Evolutionary conservation across 441 rosid genomes (phyloP), one percentile per base, ranked within the genome.

Genomic region (Adansonia grandidieri): DNA sequence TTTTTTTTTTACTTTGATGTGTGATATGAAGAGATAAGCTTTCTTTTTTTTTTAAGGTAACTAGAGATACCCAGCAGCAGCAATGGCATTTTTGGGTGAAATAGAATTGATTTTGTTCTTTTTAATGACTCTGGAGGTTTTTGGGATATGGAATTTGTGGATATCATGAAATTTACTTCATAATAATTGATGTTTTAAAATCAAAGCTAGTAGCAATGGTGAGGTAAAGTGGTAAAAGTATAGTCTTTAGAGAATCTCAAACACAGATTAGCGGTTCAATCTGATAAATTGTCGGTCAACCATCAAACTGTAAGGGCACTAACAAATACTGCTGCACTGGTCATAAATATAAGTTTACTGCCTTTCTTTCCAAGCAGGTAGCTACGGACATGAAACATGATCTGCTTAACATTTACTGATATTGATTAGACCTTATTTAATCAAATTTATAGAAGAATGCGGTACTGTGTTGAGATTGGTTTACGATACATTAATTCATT

Each of bases 81-180:
- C 10, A 37, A 56, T 73, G 53, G 9, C 47, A 6, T 74, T 74
- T 8, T 11, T 7, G 58, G 67, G 1, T 17, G 56, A 14, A 1
- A 42, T 10, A 14, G 17, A 42, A 45, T 57, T 28, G 44, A 6
- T 22, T 47, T 47, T 17, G 17, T 45, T 45, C 5, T 20, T 70
- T 28, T 28, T 28, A 28, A 6, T 6, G 10, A 24, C 9, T 51
- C 17, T 71, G 71, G 14, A 53, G 48, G 13, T 61, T 74, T 61
- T 28, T 28, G 20, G 44, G 17, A 40, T 17, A 17, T 8, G 24
- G 70, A 17, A 48, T 63, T 62, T 24, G 13, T 51, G 50, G 78
- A 51, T 75, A 17, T 51, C 22, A 7, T 17, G 71, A 57, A 40
- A 15, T 73, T 73, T n/a, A 56, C 67, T 9, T 56, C 32, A 51